Conservation (phyloP, 306 rosid genomes). For the Datisca glomerata region DNA sequence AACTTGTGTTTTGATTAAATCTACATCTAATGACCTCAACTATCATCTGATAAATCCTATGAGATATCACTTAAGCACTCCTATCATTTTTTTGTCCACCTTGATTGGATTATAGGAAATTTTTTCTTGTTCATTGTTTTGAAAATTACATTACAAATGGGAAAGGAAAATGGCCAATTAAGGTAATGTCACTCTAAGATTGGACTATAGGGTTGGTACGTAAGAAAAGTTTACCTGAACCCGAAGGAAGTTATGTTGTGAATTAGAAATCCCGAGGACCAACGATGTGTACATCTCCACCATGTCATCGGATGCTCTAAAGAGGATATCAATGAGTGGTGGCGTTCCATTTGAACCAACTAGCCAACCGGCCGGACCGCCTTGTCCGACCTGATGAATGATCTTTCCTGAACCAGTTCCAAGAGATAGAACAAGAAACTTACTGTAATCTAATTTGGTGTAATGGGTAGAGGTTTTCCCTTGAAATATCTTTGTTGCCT, state of each 20-base stretch:
- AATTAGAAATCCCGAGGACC: slow-evolving; percentile 1
- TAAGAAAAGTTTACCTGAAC: slow-evolving; percentile 8
- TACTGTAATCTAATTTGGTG: neutral
- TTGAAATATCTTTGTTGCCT: slow-evolving; percentile 8
- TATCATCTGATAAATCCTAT: too few relatives aligned
- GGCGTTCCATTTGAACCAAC: neutral
- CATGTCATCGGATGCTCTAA: slow-evolving; percentile 11
- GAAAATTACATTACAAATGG: neutral
- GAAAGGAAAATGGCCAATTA: too few relatives aligned
- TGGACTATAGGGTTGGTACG: neutral
- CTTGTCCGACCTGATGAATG: neutral
- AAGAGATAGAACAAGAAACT: slow-evolving; percentile 13
- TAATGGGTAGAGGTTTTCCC: too few relatives aligned
- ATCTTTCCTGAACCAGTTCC: slow-evolving; percentile 14
- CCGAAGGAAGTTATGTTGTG: slow-evolving; percentile 10
- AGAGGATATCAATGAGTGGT: slow-evolving; percentile 8
- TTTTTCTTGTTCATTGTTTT: too few relatives aligned
- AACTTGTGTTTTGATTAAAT: too few relatives aligned
- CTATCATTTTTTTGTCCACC: neutral
- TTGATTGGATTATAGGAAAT: too few relatives aligned
- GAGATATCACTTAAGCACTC: neutral
- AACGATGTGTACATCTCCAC: slow-evolving; percentile 10
- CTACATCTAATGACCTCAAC: too few relatives aligned
- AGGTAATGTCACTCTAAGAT: too few relatives aligned
- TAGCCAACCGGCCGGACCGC: neutral